These are phyloP conservation scores for Exophiala dermatitidis DNA, from an alignment of 2,329 filamentous ascomycete species.

Conservation along the genomic window DNA sequence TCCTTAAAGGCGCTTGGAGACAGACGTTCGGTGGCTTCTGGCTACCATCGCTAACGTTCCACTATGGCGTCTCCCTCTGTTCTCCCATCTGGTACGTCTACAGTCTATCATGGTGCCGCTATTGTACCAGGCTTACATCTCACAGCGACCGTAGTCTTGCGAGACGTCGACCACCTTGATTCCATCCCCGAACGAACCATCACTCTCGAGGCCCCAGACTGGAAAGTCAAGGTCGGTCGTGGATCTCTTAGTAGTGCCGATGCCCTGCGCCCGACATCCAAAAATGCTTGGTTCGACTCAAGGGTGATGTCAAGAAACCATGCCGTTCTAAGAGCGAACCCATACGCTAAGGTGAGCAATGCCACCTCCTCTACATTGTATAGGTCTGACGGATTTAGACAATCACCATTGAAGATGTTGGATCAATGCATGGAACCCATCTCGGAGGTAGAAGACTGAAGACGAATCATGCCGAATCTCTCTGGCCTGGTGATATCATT, in stretches of 20 bases:
- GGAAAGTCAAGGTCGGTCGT: constrained; percentile 35
- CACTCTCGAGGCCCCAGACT: constrained; percentile 29
- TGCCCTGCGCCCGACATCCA: constrained; percentile 31
- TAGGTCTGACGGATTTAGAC: constrained; percentile 29
- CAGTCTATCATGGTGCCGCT: neutral
- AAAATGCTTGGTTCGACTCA: constrained; percentile 43
- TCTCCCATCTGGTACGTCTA: constrained; percentile 7
- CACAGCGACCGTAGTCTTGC: constrained; percentile 33
- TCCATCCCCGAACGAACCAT: constrained; percentile 31
- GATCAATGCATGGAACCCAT: constrained; percentile 57
- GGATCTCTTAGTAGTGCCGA: constrained; percentile 34
- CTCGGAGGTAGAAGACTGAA: constrained; percentile 44
- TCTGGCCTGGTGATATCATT: constrained; percentile 36
- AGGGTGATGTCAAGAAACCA: constrained; percentile 43
- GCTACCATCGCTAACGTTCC: neutral
- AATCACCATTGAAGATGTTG: constrained; percentile 48
- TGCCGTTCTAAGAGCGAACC: constrained; percentile 33
- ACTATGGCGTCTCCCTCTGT: neutral
- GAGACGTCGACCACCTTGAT: constrained; percentile 28
- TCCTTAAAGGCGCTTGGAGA: neutral
- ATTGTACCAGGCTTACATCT: neutral
- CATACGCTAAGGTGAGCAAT: constrained; percentile 14
- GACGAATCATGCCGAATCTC: constrained; percentile 25
- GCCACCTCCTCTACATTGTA: neutral
- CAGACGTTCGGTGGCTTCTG: neutral